phyloP scores from a whole-genome alignment of 73 alveolate species.

The Paramecium bursaria region DNA sequence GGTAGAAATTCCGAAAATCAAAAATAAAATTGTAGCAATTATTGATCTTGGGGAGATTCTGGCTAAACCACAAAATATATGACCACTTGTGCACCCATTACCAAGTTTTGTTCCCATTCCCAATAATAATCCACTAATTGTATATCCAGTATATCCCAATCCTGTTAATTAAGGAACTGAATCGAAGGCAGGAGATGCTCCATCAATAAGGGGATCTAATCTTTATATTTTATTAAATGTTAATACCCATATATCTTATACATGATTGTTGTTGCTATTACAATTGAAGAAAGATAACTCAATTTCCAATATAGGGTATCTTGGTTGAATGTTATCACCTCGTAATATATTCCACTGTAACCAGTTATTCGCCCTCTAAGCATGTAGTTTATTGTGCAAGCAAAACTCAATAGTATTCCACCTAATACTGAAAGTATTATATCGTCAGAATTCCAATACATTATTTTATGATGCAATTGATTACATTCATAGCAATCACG shows the following conservation, averaged over 20 bases:
- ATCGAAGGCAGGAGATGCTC: no score
- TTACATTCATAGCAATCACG: no score
- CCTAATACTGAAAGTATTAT: conserved; percentile 9
- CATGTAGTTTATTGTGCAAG: conserved; percentile 2
- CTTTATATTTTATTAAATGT: background rate
- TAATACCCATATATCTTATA: conserved; percentile 23
- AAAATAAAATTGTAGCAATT: no score
- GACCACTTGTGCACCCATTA: conserved; percentile 98
- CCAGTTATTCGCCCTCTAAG: conserved; percentile 47
- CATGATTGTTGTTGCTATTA: conserved; percentile 25
- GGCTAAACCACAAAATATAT: conserved; percentile 97
- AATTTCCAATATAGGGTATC: conserved; percentile 33
- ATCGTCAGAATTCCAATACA: conserved; percentile 25
- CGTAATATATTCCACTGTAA: conserved; percentile 42
- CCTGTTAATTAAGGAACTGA: no score
- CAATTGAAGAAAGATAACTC: conserved; percentile 10
- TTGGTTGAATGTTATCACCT: conserved; percentile 37
- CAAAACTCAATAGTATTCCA: conserved; percentile 22
- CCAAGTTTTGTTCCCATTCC: conserved; percentile 96
- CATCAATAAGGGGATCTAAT: no score
- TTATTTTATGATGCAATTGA: no score
- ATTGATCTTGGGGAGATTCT: conserved; percentile 84
- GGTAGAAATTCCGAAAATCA: no score
- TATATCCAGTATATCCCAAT: no score
- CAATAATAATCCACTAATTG: no score